Evolutionary conservation across 495 filamentous ascomycete genomes (phyloP), one percentile per base, ranked within the genome.

Genomic region (Aspergillus diversus): DNA sequence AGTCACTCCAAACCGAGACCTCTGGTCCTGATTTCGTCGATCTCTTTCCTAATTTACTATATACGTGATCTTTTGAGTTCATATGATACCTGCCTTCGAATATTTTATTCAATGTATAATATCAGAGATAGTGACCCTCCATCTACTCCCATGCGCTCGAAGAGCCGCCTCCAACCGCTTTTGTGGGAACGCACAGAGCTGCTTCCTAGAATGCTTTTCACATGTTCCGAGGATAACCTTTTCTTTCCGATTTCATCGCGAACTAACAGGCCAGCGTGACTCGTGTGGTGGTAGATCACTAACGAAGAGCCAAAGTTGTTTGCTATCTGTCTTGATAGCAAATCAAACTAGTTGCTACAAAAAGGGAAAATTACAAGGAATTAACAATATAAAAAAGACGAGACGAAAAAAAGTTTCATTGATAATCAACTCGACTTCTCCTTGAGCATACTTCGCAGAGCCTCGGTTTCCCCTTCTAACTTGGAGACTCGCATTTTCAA

Each of bases 401-500:
- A 50, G 27, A 50, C 17, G 27, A 50, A 50, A 50, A 9, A 17
- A 5, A 11, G 16, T 50, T 16, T 46, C 9, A 57, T 58, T 46
- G n/a, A 48, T 16, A 47, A 49, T 52, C 34, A 56, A 6, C 50
- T 17, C 13, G 33, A 50, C 48, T 56, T 34, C 48, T 52, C 55
- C 55, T 54, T 43, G 9, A 70, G 7, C 37, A 80, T 70, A 49
- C 75, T 63, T 55, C 71, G 69, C 49, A 80, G 57, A 51, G 73
- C 77, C 57, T 78, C 71, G 49, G 77, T 76, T 75, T 90, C 87
- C 6, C 87, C 88, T 73, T 90, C 87, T 72, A 87, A 73, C 66
- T 84, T 81, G 49, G 86, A 87, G 47, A 88, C 77, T 34, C 74
- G 78, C 57, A 92, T 77, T 66, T 85, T 85, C 68, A 92, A 66